Percentiles rank a stretch among this genome's conserved stretches.
phyloP scores from a whole-genome alignment of 306 rosid species.

The Cucurbita argyrosperma region DNA sequence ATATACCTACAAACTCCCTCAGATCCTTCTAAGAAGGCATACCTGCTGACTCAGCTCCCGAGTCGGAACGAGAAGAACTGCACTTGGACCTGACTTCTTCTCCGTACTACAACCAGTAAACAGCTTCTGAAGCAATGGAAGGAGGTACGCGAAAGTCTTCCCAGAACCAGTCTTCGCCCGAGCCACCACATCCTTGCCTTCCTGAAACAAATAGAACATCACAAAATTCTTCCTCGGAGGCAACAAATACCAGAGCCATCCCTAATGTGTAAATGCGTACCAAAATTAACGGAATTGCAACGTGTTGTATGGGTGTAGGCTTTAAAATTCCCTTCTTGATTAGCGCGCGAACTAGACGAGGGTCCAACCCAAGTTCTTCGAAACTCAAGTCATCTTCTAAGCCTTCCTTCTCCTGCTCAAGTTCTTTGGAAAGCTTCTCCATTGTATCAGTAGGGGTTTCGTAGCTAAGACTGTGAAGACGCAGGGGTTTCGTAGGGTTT shows the following conservation, averaged over 20 bases:
- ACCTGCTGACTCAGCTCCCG: slow-evolving; percentile 82
- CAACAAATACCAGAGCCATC: background rate
- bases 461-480: background rate
- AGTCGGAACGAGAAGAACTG: slow-evolving; percentile 63
- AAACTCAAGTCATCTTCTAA: slow-evolving; percentile 30
- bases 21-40: background rate
- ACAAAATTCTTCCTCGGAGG: background rate
- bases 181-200: slow-evolving; percentile 93
- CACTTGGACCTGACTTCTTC: slow-evolving; percentile 64
- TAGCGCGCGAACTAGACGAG: slow-evolving; percentile 45
- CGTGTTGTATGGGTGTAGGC: slow-evolving; percentile 78
- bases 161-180: slow-evolving; percentile 96
- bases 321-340: slow-evolving; percentile 39
- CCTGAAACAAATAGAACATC: slow-evolving; percentile 19
- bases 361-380: slow-evolving; percentile 55
- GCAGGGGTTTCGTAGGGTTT: too few species aligned
- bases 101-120: slow-evolving; percentile 28
- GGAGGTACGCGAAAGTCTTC: slow-evolving; percentile 79
- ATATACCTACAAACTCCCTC: background rate
- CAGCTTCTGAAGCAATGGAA: slow-evolving; percentile 82
- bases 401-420: slow-evolving; percentile 15
- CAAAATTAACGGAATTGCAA: slow-evolving; percentile 64
- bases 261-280: slow-evolving; percentile 3
- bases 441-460: background rate
- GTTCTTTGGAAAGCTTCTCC: background rate